Evolutionary conservation across 306 rosid species (phyloP).

Genomic region (Amphicarpaea edgeworthii): DNA sequence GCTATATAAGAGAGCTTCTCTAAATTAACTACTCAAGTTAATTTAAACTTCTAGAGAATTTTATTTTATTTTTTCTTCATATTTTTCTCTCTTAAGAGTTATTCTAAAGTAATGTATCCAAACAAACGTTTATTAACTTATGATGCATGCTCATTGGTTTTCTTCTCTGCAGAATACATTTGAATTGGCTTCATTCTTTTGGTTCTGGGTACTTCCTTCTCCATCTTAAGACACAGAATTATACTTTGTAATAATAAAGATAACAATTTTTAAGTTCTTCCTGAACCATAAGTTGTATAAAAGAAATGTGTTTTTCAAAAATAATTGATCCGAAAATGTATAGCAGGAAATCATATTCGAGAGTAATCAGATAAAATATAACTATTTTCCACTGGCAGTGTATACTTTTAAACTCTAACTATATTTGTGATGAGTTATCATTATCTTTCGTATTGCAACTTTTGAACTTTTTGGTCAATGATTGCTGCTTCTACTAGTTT

Average conservation of each 20-base stretch:
- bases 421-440: background rate
- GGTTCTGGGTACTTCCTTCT: constrained; percentile 75
- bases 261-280: background rate
- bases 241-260: background rate
- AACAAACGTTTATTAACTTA: too few relatives aligned
- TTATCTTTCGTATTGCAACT: background rate
- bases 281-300: background rate
- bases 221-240: constrained; percentile 9
- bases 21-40: too few relatives aligned
- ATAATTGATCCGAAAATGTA: background rate
- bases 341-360: background rate
- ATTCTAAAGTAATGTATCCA: too few relatives aligned
- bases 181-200: constrained; percentile 83
- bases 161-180: constrained; percentile 72
- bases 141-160: constrained; percentile 3
- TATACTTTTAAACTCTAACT: too few relatives aligned
- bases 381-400: too few relatives aligned
- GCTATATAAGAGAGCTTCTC: too few relatives aligned
- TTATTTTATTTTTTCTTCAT: too few relatives aligned
- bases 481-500: background rate
- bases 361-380: background rate
- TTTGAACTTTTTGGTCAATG: background rate
- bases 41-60: too few relatives aligned
- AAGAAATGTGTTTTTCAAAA: background rate
- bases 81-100: too few relatives aligned